Base-by-base conservation (phyloP, 2,329 filamentous ascomycete species). In the Alternaria tenuissima region DNA sequence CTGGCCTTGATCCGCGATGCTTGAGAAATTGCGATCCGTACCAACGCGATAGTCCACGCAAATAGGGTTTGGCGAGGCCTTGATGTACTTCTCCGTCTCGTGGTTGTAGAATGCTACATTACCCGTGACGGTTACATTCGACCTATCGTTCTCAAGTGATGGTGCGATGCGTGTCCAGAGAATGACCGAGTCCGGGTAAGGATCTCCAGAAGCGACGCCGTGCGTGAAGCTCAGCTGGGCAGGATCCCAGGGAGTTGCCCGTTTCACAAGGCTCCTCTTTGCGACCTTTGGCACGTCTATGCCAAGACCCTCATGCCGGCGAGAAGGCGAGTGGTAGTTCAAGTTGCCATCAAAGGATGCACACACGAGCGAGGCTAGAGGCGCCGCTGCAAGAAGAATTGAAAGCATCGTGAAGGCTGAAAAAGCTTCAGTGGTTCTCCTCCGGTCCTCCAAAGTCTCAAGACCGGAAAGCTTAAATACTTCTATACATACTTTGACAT, bases 31-130 rank as follows among this genome's bases (percentile, higher is more conserved):
- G 49, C 81, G 69, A 64, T 85, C 83, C 18, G 78, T 78, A 8
- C 83, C 82, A 22, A 92, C 84, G 59, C 84, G 85, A 82, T 87
- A 93, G 42, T 88, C 82, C 0, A 92, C 83, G 66, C 90, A 93
- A 34, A 92, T 82, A 0, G 90, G 89, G 5, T 86, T 81, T 55
- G 83, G 86, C 7, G 85, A 87, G 5, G 83, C 80, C 12, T 78
- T 71, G 67, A 86, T 80, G 66, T 85, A 84, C 46, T 85, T 81
- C 41, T 84, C 84, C 1, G 84, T 81, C 52, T 83, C 83, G 41
- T 88, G 84, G 61, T 82, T 82, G 72, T 83, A 87, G 5, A 86
- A 71, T 0, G 82, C 81, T 1, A 82, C 83, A 38, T 79, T 78
- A 18, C 89, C 87, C 26, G 84, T 86, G 9, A 88, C 84, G 3